Conservation (phyloP, 495 filamentous ascomycete genomes). For the Aspergillus olivimuriae region DNA sequence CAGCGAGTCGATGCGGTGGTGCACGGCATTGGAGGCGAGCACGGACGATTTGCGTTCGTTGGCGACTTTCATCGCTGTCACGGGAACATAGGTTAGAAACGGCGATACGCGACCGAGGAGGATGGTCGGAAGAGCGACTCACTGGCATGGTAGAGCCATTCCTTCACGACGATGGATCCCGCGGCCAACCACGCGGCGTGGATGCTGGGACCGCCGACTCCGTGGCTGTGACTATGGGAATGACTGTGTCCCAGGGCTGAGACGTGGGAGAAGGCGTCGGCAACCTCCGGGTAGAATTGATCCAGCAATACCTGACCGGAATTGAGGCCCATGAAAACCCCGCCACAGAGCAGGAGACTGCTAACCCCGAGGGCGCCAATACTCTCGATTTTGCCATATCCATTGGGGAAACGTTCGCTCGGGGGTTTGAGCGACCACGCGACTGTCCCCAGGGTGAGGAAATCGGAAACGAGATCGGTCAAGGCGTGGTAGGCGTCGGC, state of each 20-base stretch:
- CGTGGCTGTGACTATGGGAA: constrained; percentile 53
- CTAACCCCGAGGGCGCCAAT: constrained; percentile 90
- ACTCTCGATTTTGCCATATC: constrained; percentile 97
- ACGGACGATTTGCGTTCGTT: constrained; percentile 89
- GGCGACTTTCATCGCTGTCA: constrained; percentile 90
- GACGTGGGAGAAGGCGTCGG: constrained; percentile 54
- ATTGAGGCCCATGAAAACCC: constrained; percentile 82
- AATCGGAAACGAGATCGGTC: constrained; percentile 89
- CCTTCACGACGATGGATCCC: constrained; percentile 84
- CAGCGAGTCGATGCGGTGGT: constrained; percentile 92
- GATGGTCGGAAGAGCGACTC: constrained; percentile 41
- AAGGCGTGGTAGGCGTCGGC: constrained; percentile 94
- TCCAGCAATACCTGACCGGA: constrained; percentile 67
- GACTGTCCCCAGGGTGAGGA: constrained; percentile 88
- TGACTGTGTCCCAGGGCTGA: constrained; percentile 48
- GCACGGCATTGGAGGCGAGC: constrained; percentile 91
- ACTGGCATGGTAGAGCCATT: constrained; percentile 97
- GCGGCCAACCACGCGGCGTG: constrained; percentile 95
- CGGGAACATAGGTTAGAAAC: constrained; percentile 1
- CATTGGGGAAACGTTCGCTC: constrained; percentile 72
- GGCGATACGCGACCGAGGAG: too few species aligned
- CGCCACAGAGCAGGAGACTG: constrained; percentile 78
- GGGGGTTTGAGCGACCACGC: constrained; percentile 84
- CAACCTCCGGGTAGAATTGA: constrained; percentile 72
- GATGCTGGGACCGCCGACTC: constrained; percentile 65